Percentiles rank a stretch among this genome's conserved stretches.
These are phyloP conservation scores for Penicillium parvum DNA, from an alignment of 495 filamentous ascomycete species.

Conservation along the genomic window DNA sequence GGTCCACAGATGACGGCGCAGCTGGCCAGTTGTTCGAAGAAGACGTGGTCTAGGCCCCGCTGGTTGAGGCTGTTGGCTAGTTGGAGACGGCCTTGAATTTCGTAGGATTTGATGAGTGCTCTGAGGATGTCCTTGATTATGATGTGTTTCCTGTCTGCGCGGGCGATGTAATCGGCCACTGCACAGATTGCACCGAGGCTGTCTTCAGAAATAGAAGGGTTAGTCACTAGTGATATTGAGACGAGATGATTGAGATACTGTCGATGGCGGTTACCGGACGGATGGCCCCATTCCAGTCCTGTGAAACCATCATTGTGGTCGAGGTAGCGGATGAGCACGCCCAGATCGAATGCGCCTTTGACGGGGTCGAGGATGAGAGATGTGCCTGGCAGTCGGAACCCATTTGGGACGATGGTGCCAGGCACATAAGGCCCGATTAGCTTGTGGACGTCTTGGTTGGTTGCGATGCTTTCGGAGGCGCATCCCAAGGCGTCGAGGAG, in stretches of 20 bases:
- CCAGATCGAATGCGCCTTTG: slow-evolving; percentile 43
- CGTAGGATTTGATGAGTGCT: slow-evolving; percentile 43
- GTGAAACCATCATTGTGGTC: slow-evolving; percentile 44
- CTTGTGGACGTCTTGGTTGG: slow-evolving; percentile 19
- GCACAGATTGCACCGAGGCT: slow-evolving; percentile 42
- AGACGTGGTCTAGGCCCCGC: slow-evolving; percentile 41
- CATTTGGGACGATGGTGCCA: slow-evolving; percentile 23
- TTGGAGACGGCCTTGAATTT: slow-evolving; percentile 45
- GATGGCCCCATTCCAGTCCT: slow-evolving; percentile 46
- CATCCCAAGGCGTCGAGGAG: slow-evolving; percentile 41
- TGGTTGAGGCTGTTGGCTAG: slow-evolving; percentile 38
- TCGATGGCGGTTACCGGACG: slow-evolving; percentile 25
- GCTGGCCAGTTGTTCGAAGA: slow-evolving; percentile 44
- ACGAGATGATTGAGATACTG: too few relatives aligned
- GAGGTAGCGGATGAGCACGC: slow-evolving; percentile 39
- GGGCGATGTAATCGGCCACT: slow-evolving; percentile 33
- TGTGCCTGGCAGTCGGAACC: slow-evolving; percentile 46
- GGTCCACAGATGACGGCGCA: slow-evolving; percentile 33
- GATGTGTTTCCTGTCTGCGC: too few relatives aligned
- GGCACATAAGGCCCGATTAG: slow-evolving; percentile 27
- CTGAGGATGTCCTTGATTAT: too few relatives aligned
- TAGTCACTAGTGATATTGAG: too few relatives aligned
- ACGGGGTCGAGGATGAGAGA: slow-evolving; percentile 30
- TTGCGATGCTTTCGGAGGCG: slow-evolving; percentile 31
- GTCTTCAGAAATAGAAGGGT: too few relatives aligned